Conservation (phyloP, 106 monocot genomes). For the Agapanthus africanus region DNA sequence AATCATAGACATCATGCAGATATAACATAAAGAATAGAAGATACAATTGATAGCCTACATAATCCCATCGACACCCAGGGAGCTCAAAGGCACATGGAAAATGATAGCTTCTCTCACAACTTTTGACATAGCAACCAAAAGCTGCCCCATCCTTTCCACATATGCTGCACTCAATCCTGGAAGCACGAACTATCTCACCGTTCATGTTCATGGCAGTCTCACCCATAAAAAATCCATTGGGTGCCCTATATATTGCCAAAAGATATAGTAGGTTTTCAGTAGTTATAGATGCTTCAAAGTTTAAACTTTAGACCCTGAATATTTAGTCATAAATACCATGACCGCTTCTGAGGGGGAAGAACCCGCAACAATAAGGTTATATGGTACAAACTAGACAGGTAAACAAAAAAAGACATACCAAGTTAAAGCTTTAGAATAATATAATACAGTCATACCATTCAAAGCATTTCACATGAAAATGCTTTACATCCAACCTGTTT, state of each 20-base stretch:
- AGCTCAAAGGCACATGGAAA: conserved; percentile 57
- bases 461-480: conserved; percentile 73
- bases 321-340: neutral
- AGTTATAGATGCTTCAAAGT: neutral
- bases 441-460: conserved; percentile 43
- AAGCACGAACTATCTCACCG: conserved; percentile 50
- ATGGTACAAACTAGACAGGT: neutral
- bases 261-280: neutral
- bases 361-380: neutral
- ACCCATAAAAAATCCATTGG: conserved; percentile 60
- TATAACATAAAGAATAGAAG: neutral
- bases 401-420: neutral
- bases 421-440: neutral
- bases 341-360: neutral
- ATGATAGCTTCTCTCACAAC: conserved; percentile 63
- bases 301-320: neutral
- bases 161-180: conserved; percentile 62
- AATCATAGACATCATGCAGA: too few relatives aligned
- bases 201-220: conserved; percentile 58
- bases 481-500: conserved; percentile 20
- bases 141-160: conserved; percentile 78
- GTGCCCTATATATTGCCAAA: conserved; percentile 44
- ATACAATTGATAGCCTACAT: conserved; percentile 22
- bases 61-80: conserved; percentile 56
- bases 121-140: conserved; percentile 61